A percentile compares a stretch with the other conserved stretches of the same genome.
phyloP scores from a whole-genome alignment of 768 basidiomycete genomes.

The Leucocoprinus sp. region DNA sequence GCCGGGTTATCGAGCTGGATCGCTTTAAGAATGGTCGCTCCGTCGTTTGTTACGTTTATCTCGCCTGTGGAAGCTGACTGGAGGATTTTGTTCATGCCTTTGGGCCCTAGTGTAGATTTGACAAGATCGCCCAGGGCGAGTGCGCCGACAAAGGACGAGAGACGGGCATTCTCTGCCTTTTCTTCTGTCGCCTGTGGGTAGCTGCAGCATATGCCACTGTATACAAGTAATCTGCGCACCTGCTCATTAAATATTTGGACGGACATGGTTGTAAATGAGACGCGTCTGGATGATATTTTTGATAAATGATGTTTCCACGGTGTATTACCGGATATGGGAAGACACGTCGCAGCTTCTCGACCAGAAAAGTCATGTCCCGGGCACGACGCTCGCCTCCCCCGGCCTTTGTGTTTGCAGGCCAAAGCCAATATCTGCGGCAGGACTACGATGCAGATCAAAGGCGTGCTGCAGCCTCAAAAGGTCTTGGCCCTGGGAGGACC shows the following conservation, averaged over 20 bases:
- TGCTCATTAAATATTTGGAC: slow-evolving; percentile 23
- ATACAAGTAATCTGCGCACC: slow-evolving; percentile 9
- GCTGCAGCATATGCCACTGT: not conserved
- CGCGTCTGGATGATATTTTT: slow-evolving; percentile 3
- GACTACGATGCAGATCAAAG: slow-evolving; percentile 71
- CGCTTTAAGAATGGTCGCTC: slow-evolving; percentile 95
- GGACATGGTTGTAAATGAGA: slow-evolving; percentile 15
- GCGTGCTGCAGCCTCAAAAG: slow-evolving; percentile 60
- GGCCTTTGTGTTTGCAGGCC: slow-evolving; percentile 21
- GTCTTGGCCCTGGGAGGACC: slow-evolving; percentile 43
- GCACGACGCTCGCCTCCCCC: slow-evolving; percentile 63
- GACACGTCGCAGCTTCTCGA: not conserved
- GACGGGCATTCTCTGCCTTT: slow-evolving; percentile 95
- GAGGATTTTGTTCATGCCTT: slow-evolving; percentile 99
- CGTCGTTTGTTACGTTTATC: slow-evolving; percentile 97
- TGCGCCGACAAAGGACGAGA: slow-evolving; percentile 96
- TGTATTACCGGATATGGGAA: slow-evolving; percentile 8
- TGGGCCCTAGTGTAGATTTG: slow-evolving; percentile 96
- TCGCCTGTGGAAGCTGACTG: slow-evolving; percentile 86
- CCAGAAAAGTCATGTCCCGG: slow-evolving; percentile 19
- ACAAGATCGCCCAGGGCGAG: slow-evolving; percentile 97
- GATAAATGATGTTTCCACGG: slow-evolving; percentile 8
- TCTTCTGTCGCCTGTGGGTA: slow-evolving; percentile 72
- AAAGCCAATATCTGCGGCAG: slow-evolving; percentile 47
- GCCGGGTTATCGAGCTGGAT: slow-evolving; percentile 98